A percentile compares a stretch with the other conserved stretches of the same genome.
phyloP scores from a whole-genome alignment of 148 eudicot genomes.

The Chenopodium album region DNA sequence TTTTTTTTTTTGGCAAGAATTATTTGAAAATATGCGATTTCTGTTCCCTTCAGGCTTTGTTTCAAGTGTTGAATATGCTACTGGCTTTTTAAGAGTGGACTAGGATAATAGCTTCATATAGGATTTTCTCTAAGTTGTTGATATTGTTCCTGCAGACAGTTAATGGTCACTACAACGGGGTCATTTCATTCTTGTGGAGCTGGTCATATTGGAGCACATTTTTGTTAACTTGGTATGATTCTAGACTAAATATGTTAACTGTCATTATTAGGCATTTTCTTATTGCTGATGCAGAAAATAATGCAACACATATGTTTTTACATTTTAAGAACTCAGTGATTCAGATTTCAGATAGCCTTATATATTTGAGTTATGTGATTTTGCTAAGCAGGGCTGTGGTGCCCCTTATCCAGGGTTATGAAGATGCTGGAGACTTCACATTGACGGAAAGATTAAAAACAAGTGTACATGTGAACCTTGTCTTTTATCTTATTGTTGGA shows the following conservation, averaged over 20 bases:
- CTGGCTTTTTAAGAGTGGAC: background rate
- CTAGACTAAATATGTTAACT: background rate
- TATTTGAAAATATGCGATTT: background rate
- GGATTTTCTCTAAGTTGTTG: background rate
- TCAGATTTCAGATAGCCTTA: slow-evolving; percentile 44
- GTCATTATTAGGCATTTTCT: background rate
- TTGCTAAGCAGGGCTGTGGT: slow-evolving; percentile 81
- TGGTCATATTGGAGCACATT: slow-evolving; percentile 99
- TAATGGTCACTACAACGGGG: slow-evolving; percentile 57
- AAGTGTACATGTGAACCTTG: slow-evolving; percentile 77
- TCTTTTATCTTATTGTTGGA: slow-evolving; percentile 85
- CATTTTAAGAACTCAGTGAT: slow-evolving; percentile 21
- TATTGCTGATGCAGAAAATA: slow-evolving; percentile 15
- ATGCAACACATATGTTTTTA: slow-evolving; percentile 8
- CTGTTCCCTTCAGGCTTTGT: background rate
- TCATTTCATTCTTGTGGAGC: slow-evolving; percentile 85
- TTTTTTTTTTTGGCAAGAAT: background rate
- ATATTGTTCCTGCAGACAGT: slow-evolving; percentile 56
- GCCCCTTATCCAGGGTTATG: slow-evolving; percentile 96
- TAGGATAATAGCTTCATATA: background rate
- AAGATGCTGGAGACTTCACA: slow-evolving; percentile 97
- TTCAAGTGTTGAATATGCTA: background rate
- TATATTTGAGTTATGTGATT: slow-evolving; percentile 42
- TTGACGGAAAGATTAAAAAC: slow-evolving; percentile 80
- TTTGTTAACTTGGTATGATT: slow-evolving; percentile 77